Percentiles rank a stretch among this genome's conserved stretches.
phyloP scores from a whole-genome alignment of 345 rosid genomes.

The Cardamine resedifolia region DNA sequence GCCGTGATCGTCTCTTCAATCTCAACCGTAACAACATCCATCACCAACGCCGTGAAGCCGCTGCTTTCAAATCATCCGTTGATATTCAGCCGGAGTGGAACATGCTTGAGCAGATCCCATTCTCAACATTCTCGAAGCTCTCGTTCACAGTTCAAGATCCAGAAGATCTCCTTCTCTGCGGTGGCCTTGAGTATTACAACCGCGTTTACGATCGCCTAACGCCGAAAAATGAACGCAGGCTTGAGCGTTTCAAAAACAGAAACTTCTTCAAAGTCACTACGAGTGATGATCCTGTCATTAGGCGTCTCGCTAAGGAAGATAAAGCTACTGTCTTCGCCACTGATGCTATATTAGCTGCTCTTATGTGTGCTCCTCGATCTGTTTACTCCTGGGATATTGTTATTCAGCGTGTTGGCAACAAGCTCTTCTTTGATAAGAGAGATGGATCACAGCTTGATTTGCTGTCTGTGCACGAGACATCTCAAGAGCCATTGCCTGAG shows the following conservation, averaged over 20 bases:
- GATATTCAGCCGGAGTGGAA: constrained; percentile 97
- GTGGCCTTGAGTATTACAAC: constrained; percentile 76
- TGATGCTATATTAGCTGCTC: constrained; percentile 70
- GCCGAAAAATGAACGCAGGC: constrained; percentile 75
- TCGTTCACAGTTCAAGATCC: constrained; percentile 76
- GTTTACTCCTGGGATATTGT: constrained; percentile 98
- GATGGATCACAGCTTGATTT: constrained; percentile 91
- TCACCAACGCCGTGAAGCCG: constrained; percentile 76
- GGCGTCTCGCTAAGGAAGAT: constrained; percentile 86
- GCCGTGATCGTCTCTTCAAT: constrained; percentile 74
- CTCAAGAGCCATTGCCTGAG: constrained; percentile 69
- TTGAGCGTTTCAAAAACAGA: constrained; percentile 86
- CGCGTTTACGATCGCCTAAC: constrained; percentile 67
- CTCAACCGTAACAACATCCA: constrained; percentile 61
- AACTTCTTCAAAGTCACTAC: constrained; percentile 94
- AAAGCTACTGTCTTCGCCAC: constrained; percentile 93
- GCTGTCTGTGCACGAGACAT: constrained; percentile 86
- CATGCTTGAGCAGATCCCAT: constrained; percentile 91
- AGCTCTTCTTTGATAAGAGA: constrained; percentile 84
- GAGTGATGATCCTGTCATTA: constrained; percentile 86
- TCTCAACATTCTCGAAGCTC: constrained; percentile 77
- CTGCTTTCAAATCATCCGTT: constrained; percentile 73
- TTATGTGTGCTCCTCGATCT: constrained; percentile 94
- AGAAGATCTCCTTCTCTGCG: constrained; percentile 73
- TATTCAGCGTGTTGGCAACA: constrained; percentile 86